Evolutionary conservation across 495 filamentous ascomycete species (phyloP).

Genomic region (Letharia columbiana): DNA sequence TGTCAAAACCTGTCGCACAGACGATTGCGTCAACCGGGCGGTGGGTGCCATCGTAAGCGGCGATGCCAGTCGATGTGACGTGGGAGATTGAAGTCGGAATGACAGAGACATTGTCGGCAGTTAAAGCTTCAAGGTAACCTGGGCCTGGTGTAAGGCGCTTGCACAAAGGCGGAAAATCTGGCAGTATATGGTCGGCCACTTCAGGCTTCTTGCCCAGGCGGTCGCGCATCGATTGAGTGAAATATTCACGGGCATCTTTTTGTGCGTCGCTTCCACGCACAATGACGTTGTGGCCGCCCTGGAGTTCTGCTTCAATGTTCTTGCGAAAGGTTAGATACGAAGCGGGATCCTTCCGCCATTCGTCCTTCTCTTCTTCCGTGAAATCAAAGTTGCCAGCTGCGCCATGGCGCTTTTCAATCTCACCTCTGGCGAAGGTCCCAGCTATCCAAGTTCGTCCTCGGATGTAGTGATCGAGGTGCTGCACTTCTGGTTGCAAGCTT

Average conservation of each 20-base stretch:
- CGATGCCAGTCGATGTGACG: no score
- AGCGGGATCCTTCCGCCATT: constrained; percentile 41
- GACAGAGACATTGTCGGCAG: constrained; percentile 20
- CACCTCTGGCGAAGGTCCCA: no score
- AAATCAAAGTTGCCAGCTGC: constrained; percentile 6
- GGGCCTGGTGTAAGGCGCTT: constrained; percentile 63
- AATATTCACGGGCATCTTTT: no score
- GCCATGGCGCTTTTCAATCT: not conserved
- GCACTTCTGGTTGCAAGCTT: constrained; percentile 46
- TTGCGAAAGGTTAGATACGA: constrained; percentile 44
- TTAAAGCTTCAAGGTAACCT: constrained; percentile 63
- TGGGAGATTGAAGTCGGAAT: no score
- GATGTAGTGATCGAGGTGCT: no score
- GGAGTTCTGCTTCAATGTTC: constrained; percentile 47
- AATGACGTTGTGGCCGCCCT: constrained; percentile 27
- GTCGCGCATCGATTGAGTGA: no score
- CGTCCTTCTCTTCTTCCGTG: constrained; percentile 4
- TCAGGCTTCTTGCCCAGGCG: constrained; percentile 42
- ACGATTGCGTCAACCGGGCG: no score
- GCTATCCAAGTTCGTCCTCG: no score
- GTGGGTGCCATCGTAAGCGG: no score
- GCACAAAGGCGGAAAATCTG: constrained; percentile 59
- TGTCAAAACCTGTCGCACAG: no score
- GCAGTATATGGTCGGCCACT: constrained; percentile 46
- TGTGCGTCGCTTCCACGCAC: no score